Conservation (phyloP, 345 rosid species). For the Eucalyptus sp. region DNA sequence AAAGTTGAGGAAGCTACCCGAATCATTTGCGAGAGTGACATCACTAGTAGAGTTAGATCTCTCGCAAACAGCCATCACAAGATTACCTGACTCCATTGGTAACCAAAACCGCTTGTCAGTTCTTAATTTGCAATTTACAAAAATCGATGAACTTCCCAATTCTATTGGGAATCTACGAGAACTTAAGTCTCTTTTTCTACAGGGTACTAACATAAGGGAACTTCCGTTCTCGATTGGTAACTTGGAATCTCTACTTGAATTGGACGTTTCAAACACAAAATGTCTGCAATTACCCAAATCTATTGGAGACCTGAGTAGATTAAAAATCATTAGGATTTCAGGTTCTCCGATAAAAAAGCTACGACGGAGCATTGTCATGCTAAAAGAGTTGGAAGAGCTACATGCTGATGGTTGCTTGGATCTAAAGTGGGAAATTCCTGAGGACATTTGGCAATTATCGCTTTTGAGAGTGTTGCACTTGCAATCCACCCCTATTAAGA, state of each 20-base stretch:
- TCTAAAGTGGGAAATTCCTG: no score
- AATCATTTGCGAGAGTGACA: not conserved
- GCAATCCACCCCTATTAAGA: no score
- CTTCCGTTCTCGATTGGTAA: not conserved
- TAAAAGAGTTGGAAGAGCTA: no score
- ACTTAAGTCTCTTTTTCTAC: not conserved
- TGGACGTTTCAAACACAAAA: accelerated
- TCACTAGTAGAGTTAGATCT: not conserved
- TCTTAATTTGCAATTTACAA: accelerated
- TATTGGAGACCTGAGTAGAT: not conserved
- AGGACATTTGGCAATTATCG: no score
- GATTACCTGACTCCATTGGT: not conserved
- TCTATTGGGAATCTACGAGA: not conserved
- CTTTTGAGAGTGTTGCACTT: no score
- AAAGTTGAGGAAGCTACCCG: not conserved
- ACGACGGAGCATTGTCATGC: no score
- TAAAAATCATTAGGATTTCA: not conserved
- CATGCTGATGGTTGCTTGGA: accelerated
- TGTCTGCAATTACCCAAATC: not conserved
- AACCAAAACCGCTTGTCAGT: not conserved
- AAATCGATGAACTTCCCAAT: not conserved
- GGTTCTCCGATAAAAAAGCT: accelerated
- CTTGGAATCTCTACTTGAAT: not conserved
- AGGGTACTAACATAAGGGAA: accelerated
- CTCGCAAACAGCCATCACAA: not conserved